Evolutionary conservation across 805 yeast species (phyloP).

Genomic region (Tetrapisispora taiwanensis): DNA sequence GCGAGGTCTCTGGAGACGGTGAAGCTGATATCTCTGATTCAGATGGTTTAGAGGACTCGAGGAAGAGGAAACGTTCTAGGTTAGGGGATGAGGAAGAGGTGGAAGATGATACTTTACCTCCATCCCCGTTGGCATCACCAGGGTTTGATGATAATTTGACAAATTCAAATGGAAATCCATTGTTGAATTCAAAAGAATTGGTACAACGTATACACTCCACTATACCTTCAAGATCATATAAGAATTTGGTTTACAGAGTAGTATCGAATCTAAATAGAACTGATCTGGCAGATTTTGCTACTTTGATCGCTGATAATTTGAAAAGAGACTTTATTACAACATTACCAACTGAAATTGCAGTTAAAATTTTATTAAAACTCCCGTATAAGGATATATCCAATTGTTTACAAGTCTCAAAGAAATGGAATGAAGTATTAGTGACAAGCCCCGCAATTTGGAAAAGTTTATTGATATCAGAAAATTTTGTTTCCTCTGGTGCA

Average conservation of each 20-base stretch:
- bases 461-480: conserved; percentile 49
- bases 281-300: conserved; percentile 25
- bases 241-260: conserved; percentile 2
- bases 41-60: not conserved
- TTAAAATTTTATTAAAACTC: conserved; percentile 52
- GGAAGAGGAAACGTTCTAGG: not conserved
- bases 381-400: conserved; percentile 53
- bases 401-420: conserved; percentile 52
- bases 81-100: not conserved
- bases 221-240: conserved; percentile 8
- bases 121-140: conserved; percentile 28
- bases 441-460: conserved; percentile 62
- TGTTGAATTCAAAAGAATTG: not conserved
- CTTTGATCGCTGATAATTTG: conserved; percentile 31
- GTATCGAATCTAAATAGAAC: conserved; percentile 10
- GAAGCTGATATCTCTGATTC: not conserved
- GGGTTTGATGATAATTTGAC: conserved; percentile 6
- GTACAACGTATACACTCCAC: not conserved
- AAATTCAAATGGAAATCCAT: not conserved
- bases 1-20: not conserved
- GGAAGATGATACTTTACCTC: conserved; percentile 21
- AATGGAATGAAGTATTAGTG: conserved; percentile 58
- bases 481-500: conserved; percentile 38
- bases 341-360: conserved; percentile 67
- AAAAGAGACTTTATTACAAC: conserved; percentile 61